A percentile compares a stretch with the other conserved stretches of the same genome.
Conservation (phyloP, 106 monocot genomes). For the Agapanthus africanus region DNA sequence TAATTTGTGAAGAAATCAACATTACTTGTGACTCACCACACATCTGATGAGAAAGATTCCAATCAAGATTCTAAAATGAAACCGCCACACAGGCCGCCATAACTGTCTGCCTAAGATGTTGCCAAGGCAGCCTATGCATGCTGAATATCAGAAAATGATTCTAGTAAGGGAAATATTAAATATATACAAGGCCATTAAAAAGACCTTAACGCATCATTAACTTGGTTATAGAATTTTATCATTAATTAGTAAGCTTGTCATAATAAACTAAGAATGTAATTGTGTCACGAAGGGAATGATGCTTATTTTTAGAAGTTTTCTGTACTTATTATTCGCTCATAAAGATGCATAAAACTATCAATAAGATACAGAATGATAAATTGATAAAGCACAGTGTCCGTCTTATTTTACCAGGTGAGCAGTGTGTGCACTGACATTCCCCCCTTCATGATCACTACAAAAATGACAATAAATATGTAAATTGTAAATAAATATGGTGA, state of each 20-base stretch:
- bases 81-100: no score
- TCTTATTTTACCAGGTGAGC: conserved; percentile 75
- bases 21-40: not conserved
- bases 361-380: not conserved
- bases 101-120: no score
- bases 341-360: not conserved
- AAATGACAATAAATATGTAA: not conserved
- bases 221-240: not conserved
- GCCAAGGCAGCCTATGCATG: no score
- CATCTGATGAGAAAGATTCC: not conserved
- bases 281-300: not conserved
- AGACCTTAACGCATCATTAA: no score
- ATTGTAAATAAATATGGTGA: not conserved
- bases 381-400: not conserved
- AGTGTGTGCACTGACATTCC: conserved; percentile 98
- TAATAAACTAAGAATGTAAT: not conserved
- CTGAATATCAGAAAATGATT: no score
- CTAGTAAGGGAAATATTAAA: no score
- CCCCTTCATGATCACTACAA: conserved; percentile 96
- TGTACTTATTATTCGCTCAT: no score
- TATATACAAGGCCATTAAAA: no score
- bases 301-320: not conserved
- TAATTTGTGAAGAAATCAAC: not conserved
- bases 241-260: not conserved
- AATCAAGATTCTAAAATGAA: no score